Evolutionary conservation across 495 filamentous ascomycete species (phyloP).

Genomic region (Xylaria curta): DNA sequence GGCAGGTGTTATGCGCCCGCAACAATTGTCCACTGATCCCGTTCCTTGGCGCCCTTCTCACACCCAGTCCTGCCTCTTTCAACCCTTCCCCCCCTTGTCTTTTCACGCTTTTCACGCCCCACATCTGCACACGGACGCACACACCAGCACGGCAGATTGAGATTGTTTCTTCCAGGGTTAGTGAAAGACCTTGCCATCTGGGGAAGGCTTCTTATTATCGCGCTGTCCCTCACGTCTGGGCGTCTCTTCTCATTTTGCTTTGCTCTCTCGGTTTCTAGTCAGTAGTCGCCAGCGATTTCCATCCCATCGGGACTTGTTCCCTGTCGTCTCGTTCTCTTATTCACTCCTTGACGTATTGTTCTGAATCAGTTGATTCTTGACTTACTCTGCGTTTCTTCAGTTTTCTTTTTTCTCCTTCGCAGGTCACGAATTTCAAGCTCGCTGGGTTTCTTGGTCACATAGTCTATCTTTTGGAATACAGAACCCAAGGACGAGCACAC

Average conservation of each 20-base stretch:
- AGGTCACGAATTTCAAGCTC: constrained; percentile 26
- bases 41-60: constrained; percentile 15
- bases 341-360: constrained; percentile 30
- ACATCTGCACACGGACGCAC: constrained; percentile 7
- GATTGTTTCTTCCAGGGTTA: constrained; percentile 16
- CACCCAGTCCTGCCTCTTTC: constrained; percentile 3
- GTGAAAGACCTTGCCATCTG: constrained; percentile 27
- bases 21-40: constrained; percentile 13
- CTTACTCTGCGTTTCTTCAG: neutral
- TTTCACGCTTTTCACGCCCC: constrained; percentile 1
- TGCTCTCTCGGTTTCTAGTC: constrained; percentile 16
- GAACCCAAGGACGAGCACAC: constrained; percentile 22
- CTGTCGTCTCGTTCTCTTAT: constrained; percentile 25
- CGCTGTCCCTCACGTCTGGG: constrained; percentile 16
- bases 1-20: constrained; percentile 5
- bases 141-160: constrained; percentile 19
- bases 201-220: constrained; percentile 31
- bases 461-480: constrained; percentile 26
- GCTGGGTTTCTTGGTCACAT: constrained; percentile 20
- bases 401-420: constrained; percentile 15
- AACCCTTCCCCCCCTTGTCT: constrained; percentile 11
- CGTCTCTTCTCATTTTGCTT: constrained; percentile 12
- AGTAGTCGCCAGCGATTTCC: constrained; percentile 12
- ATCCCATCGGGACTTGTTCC: constrained; percentile 20
- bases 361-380: constrained; percentile 25